These are phyloP conservation scores for Cercophora sp. DNA, from an alignment of 495 filamentous ascomycete genomes.

Conservation along the genomic window DNA sequence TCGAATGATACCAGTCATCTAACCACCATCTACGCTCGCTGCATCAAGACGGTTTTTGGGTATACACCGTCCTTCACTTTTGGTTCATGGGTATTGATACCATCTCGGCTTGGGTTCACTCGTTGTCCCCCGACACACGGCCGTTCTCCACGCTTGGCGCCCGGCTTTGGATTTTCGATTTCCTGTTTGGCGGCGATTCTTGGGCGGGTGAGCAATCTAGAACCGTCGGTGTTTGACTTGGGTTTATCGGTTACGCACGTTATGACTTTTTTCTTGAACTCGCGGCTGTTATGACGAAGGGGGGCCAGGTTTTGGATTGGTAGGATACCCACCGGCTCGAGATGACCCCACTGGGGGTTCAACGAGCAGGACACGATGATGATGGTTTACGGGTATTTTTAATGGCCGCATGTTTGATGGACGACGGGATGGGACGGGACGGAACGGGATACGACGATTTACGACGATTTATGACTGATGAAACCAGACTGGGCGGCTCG, in stretches of 20 bases:
- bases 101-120: constrained; percentile 5
- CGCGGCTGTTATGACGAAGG: too few species aligned
- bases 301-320: too few species aligned
- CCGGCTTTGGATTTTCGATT: background rate
- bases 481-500: background rate
- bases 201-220: constrained; percentile 1
- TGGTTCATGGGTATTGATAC: constrained; percentile 9
- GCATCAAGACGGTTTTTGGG: constrained; percentile 16
- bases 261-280: constrained; percentile 22
- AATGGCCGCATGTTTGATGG: constrained; percentile 9
- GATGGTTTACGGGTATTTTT: background rate
- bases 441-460: constrained; percentile 3
- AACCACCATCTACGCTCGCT: constrained; percentile 21
- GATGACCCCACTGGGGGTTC: too few species aligned
- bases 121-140: background rate
- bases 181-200: background rate
- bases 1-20: constrained; percentile 21
- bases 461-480: constrained; percentile 9
- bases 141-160: background rate
- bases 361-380: background rate
- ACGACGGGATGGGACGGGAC: background rate
- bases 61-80: constrained; percentile 15
- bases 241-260: constrained; percentile 13
- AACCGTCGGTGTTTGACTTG: constrained; percentile 1
- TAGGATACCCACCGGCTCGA: constrained; percentile 14